Evolutionary conservation across 2,329 filamentous ascomycete genomes (phyloP), one percentile per base, ranked within the genome.

Genomic region (Tolypocladium sp.): DNA sequence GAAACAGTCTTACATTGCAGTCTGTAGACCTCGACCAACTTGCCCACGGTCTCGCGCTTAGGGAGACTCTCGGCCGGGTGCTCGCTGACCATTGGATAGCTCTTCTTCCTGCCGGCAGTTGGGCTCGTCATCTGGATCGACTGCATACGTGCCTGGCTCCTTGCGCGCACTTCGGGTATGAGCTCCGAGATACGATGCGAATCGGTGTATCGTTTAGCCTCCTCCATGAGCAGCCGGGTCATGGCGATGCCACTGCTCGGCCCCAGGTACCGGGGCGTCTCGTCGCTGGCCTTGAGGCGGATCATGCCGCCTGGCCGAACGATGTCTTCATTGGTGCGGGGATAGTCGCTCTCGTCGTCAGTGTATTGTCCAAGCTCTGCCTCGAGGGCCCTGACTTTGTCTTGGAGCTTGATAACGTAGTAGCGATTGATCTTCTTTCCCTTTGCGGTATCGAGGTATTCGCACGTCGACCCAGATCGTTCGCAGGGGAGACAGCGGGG

Each of bases 181-280:
- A 97, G 86, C 65, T 97, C 92, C 60, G 91, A 92, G 70, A 97
- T 97, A 64, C 88, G 91, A 72, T 92, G 90, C 6, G 91, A 89
- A 68, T 94, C 89, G 33, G 92, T 95, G 68, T 93, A 96, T 63
- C 92, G 88, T 76, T 96, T 97, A 57, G 93, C 93, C 73, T 96
- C 86, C 71, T 97, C 92, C 89, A 99, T 97, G 13, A 99, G 87
- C 65, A 97, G 81, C 37, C 93, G 86, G 15, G 92, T 96, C 78
- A 97, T 96, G 69, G 92, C 91, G 67, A 97, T 96, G 61, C 93
- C 94, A 71, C 93, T 97, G 55, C 92, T 96, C 3, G 94, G 90
- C 0, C 94, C 94, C 3, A 99, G 79, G 70, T 94, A 97, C 63
- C 93, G 90, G 20, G 90, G 87, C 1, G 84, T 87, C 74, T 97